phyloP scores from a whole-genome alignment of 2,329 filamentous ascomycete genomes.

The Geoglossum cookeanum region DNA sequence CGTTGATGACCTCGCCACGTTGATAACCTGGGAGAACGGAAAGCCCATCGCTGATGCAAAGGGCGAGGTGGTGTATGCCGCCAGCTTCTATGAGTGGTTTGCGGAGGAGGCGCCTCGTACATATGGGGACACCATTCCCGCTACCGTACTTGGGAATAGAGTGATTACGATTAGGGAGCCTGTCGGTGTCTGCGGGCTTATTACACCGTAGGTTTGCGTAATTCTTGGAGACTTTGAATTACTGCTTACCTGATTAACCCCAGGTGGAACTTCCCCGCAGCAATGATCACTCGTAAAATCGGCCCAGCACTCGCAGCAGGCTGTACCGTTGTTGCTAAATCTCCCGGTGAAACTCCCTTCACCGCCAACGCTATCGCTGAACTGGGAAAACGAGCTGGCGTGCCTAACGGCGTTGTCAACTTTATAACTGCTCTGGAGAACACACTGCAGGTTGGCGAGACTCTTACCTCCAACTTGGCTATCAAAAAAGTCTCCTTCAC shows the following conservation, averaged over 20 bases:
- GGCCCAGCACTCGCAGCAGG: constrained; percentile 74
- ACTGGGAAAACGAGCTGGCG: constrained; percentile 67
- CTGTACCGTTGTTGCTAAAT: constrained; percentile 84
- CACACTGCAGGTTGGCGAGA: constrained; percentile 58
- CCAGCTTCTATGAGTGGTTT: constrained; percentile 67
- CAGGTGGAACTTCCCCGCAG: constrained; percentile 68
- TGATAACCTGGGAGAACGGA: constrained; percentile 83
- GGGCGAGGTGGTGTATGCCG: constrained; percentile 53
- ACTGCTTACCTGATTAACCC: background rate
- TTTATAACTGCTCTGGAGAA: constrained; percentile 64
- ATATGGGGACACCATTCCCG: constrained; percentile 58
- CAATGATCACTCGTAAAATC: constrained; percentile 55
- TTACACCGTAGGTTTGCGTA: constrained; percentile 40
- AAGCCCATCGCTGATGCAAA: constrained; percentile 62
- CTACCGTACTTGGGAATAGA: constrained; percentile 50
- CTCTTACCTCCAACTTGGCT: constrained; percentile 54
- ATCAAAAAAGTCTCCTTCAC: constrained; percentile 91
- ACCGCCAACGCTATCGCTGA: constrained; percentile 77
- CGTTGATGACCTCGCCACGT: constrained; percentile 56
- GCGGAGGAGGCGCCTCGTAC: constrained; percentile 55
- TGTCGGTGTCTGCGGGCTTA: constrained; percentile 63
- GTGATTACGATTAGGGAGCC: constrained; percentile 67
- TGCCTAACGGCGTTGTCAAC: constrained; percentile 82
- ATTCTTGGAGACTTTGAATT: background rate
- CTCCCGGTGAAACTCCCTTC: constrained; percentile 80